Evolutionary conservation across 2,329 filamentous ascomycete genomes (phyloP).

Genomic region (Ophiostoma angusticollis): DNA sequence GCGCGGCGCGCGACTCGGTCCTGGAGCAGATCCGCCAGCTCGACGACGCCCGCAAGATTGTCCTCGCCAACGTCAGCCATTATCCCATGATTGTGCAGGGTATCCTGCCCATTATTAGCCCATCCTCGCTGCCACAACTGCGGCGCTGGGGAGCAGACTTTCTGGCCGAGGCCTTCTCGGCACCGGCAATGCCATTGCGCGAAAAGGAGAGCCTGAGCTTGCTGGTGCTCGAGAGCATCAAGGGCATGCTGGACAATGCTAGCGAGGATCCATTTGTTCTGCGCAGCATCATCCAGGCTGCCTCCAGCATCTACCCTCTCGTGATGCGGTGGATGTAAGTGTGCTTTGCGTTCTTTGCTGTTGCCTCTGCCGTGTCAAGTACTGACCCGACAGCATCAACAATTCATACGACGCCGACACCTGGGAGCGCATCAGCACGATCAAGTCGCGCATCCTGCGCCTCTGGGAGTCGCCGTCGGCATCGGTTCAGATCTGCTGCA

Average conservation of each 20-base stretch:
- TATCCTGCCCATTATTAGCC: constrained; percentile 80
- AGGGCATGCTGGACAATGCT: constrained; percentile 55
- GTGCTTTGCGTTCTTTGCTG: constrained; percentile 3
- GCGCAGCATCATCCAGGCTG: constrained; percentile 75
- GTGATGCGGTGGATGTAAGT: constrained; percentile 92
- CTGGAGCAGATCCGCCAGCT: constrained; percentile 76
- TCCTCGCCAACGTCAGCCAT: constrained; percentile 72
- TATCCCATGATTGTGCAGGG: constrained; percentile 87
- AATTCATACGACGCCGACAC: constrained; percentile 68
- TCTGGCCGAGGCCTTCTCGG: constrained; percentile 88
- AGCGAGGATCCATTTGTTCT: constrained; percentile 68
- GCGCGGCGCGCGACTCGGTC: constrained; percentile 29
- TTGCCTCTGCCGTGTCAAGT: constrained; percentile 12
- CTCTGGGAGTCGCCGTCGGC: constrained; percentile 73
- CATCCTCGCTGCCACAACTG: constrained; percentile 61
- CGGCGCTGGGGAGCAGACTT: constrained; percentile 96
- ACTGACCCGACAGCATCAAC: constrained; percentile 52
- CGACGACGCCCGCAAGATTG: constrained; percentile 78
- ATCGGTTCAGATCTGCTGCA: constrained; percentile 79
- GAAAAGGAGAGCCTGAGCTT: constrained; percentile 73
- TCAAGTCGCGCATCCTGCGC: constrained; percentile 78
- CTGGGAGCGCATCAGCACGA: constrained; percentile 78
- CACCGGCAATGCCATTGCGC: constrained; percentile 62
- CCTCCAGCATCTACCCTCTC: constrained; percentile 84
- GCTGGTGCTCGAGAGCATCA: constrained; percentile 65